Conservation (phyloP, 1,139 yeast species). For the Saccharomyces pastorianus region DNA sequence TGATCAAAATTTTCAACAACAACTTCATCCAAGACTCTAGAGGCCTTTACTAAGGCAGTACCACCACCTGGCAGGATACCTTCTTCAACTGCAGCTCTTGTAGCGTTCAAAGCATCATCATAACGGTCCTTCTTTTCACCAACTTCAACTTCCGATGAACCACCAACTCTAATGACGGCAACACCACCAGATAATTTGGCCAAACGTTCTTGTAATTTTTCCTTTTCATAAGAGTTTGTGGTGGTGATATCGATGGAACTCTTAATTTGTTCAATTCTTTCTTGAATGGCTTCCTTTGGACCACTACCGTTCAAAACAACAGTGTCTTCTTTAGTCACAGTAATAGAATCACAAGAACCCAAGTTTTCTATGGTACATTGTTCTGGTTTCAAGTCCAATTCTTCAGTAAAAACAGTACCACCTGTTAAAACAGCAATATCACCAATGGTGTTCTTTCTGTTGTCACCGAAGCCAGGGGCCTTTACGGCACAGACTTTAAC, state of each 20-base stretch:
- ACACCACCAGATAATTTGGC: slow-evolving; percentile 99
- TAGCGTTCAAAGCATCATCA: slow-evolving; percentile 97
- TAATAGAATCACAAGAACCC: slow-evolving; percentile 88
- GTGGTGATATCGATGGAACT: slow-evolving; percentile 63
- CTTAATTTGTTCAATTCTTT: slow-evolving; percentile 96
- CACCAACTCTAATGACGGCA: slow-evolving; percentile 97
- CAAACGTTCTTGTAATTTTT: slow-evolving; percentile 95
- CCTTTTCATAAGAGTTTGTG: slow-evolving; percentile 93
- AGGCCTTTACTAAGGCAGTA: slow-evolving; percentile 94
- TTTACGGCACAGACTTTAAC: slow-evolving; percentile 97
- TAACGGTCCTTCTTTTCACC: slow-evolving; percentile 99
- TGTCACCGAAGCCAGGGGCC: slow-evolving; percentile 99
- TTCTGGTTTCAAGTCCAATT: slow-evolving; percentile 94
- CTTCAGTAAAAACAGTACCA: slow-evolving; percentile 98
- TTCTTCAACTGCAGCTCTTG: slow-evolving; percentile 99
- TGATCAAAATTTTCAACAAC: slow-evolving; percentile 92
- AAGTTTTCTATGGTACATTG: slow-evolving; percentile 85
- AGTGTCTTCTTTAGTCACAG: slow-evolving; percentile 95
- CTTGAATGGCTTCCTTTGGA: slow-evolving; percentile 72
- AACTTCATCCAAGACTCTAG: slow-evolving; percentile 68
- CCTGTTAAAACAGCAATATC: slow-evolving; percentile 96
- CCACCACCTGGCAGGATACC: slow-evolving; percentile 99
- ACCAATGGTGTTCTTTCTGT: slow-evolving; percentile 95
- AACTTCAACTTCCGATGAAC: slow-evolving; percentile 96
- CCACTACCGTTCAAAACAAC: slow-evolving; percentile 96